phyloP scores from a whole-genome alignment of 306 rosid species.

The Fragaria iinumae region DNA sequence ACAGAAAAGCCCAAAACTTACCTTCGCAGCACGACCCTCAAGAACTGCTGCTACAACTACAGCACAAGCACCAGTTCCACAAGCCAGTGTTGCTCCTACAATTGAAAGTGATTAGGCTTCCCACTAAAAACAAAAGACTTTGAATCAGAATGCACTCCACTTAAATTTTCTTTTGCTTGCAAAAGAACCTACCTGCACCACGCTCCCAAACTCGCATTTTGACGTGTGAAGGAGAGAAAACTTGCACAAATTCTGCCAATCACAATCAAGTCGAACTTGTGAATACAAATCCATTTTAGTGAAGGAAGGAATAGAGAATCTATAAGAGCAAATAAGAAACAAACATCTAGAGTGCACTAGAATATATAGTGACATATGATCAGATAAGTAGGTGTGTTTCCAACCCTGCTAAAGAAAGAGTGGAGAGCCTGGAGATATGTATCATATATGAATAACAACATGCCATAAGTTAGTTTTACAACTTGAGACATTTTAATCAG shows the following conservation, averaged over 20 bases:
- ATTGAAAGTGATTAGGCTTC: conserved; percentile 18
- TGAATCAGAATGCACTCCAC: not conserved
- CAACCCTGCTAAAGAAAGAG: not conserved
- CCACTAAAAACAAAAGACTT: not conserved
- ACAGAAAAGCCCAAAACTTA: conserved; percentile 28
- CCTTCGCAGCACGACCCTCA: conserved; percentile 86
- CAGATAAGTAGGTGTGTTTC: not conserved
- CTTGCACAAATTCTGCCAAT: conserved; percentile 86
- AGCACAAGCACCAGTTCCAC: conserved; percentile 99
- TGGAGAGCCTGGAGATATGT: not conserved
- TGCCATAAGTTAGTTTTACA: not conserved
- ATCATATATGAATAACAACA: not conserved
- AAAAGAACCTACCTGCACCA: conserved; percentile 71
- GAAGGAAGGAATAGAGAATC: not conserved
- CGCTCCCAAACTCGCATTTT: conserved; percentile 99
- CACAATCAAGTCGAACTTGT: conserved; percentile 18
- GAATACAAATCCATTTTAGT: not conserved
- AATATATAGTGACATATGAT: not conserved
- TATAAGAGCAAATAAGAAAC: not conserved
- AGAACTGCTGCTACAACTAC: conserved; percentile 89
- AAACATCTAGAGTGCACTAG: not conserved
- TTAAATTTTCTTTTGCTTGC: not conserved
- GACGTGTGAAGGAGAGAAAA: conserved; percentile 66
- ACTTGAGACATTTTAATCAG: not conserved
- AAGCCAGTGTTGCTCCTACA: conserved; percentile 90